Evolutionary conservation across 768 basidiomycete species (phyloP).

Genomic region (Mrakia gelida): DNA sequence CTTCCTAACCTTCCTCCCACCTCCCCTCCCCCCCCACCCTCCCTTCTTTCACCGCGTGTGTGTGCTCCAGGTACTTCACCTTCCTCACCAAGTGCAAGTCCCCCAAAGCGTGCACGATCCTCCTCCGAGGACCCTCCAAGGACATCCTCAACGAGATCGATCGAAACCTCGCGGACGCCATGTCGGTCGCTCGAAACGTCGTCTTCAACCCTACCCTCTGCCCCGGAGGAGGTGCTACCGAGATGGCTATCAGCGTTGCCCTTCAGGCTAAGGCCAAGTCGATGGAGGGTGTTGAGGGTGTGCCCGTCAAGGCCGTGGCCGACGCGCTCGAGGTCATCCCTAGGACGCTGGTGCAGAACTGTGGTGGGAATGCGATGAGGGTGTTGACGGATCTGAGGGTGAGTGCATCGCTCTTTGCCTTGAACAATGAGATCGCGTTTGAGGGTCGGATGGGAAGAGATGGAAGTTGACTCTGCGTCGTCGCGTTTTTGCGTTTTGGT

Average conservation of each 20-base stretch:
- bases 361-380: constrained; percentile 89
- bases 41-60: background rate
- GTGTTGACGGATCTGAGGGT: constrained; percentile 89
- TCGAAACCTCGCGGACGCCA: constrained; percentile 93
- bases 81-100: constrained; percentile 86
- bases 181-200: constrained; percentile 94
- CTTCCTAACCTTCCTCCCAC: background rate
- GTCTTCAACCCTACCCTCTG: constrained; percentile 92
- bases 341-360: constrained; percentile 87
- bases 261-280: constrained; percentile 64
- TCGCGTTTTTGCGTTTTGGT: background rate
- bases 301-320: constrained; percentile 85
- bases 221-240: constrained; percentile 93
- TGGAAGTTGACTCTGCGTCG: no score
- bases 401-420: constrained; percentile 40
- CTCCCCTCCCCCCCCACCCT: background rate
- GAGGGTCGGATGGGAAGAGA: no score
- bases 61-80: constrained; percentile 72
- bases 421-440: no score
- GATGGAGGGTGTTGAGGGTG: constrained; percentile 81
- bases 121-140: constrained; percentile 95
- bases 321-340: constrained; percentile 98
- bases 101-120: constrained; percentile 96
- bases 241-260: constrained; percentile 93
- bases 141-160: constrained; percentile 98